phyloP scores from a whole-genome alignment of 2,329 filamentous ascomycete genomes.

The Aspergillus udagawae region DNA sequence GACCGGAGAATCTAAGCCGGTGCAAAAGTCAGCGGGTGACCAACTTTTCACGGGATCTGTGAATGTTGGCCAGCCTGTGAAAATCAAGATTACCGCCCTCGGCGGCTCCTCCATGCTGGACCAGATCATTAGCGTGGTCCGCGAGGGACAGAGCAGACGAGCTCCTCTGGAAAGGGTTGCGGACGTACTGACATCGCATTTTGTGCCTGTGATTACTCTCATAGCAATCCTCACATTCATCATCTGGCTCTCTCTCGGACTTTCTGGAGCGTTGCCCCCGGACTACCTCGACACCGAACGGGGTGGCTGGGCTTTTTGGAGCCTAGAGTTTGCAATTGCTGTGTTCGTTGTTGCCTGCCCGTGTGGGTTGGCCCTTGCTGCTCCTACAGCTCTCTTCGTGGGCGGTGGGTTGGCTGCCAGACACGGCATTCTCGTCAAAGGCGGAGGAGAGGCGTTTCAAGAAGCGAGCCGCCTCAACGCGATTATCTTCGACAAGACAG shows the following conservation, averaged over 20 bases:
- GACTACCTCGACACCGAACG: constrained; percentile 50
- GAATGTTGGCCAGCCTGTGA: constrained; percentile 45
- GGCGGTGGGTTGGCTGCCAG: constrained; percentile 75
- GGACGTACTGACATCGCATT: constrained; percentile 46
- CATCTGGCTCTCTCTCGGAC: constrained; percentile 44
- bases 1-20: constrained; percentile 55
- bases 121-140: constrained; percentile 46
- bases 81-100: constrained; percentile 41
- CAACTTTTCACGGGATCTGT: constrained; percentile 46
- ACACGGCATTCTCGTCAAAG: constrained; percentile 76
- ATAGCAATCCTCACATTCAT: constrained; percentile 46
- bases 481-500: constrained; percentile 86
- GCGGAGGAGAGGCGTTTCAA: constrained; percentile 80
- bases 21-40: constrained; percentile 40
- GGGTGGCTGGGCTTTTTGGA: constrained; percentile 51
- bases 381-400: constrained; percentile 81
- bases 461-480: constrained; percentile 74
- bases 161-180: constrained; percentile 47
- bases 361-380: constrained; percentile 78
- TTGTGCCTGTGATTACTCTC: constrained; percentile 47
- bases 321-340: constrained; percentile 67
- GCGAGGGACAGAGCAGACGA: constrained; percentile 47
- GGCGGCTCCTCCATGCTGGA: constrained; percentile 49
- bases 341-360: constrained; percentile 86
- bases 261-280: constrained; percentile 40